Evolutionary conservation across 257 asterid genomes (phyloP), one percentile per base, ranked within the genome.

Genomic region (Capsicum rhomboideum): DNA sequence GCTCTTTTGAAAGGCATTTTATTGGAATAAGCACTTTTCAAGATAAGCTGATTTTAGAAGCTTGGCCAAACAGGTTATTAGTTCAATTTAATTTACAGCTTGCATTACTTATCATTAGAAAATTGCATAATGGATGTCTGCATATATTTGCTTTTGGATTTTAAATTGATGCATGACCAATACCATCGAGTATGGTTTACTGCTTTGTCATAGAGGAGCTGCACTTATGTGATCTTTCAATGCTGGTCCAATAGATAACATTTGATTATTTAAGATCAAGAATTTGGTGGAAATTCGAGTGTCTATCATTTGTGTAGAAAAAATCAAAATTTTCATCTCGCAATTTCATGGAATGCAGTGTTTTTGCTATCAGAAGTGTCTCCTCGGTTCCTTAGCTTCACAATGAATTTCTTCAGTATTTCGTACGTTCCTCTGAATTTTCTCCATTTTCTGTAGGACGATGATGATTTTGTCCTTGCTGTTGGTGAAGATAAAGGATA

Each of bases 381-480:
- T 77, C 49, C 5, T 52, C 50, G 81, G 81, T 75, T 50, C 44
- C 63, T 75, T 75, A 26, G 23, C 81, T 7, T 75, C 81, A 50
- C 5, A 44, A 77, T 50, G 64, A 77, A 44, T 28, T 50, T 52
- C 82, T 77, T 75, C 80, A 75, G 80, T 75, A 46, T 75, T 75
- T 52, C 13, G 2, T 77, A 52, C 82, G 46, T 21, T 77, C 61
- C 46, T 50, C 18, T 6, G 10, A 50, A 26, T 77, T 84, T 18
- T 31, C 61, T 82, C 69, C 85, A 77, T 52, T 67, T 83, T 72
- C 66, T 88, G 83, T 79, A 97, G 99, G 99, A 91, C 85, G 99
- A 95, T 85, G 97, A 86, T 89, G 98, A 95, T 90, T 95, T 92
- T 89, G 87, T 87, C 72, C 92, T 93, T 87, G 86, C 97, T 42